Conservation (phyloP, 805 yeast species). For the Candida khao-thaluensis region DNA sequence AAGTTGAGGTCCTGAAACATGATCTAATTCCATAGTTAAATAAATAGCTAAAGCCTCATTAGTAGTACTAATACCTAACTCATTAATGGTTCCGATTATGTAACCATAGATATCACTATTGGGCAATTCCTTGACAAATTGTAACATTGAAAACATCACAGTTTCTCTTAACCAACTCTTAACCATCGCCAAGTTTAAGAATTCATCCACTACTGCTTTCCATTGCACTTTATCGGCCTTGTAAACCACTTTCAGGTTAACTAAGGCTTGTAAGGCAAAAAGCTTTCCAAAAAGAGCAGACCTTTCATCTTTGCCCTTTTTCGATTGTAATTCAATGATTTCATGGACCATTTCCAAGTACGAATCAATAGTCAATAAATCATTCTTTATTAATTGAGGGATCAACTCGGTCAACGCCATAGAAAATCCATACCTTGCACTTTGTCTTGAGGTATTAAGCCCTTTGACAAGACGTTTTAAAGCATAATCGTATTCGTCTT, state of each 20-base stretch:
- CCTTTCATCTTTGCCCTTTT: conserved; percentile 81
- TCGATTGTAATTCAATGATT: conserved; percentile 30
- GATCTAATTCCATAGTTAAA: conserved; percentile 25
- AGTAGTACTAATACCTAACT: conserved; percentile 57
- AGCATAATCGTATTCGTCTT: conserved; percentile 79
- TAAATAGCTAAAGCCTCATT: conserved; percentile 80
- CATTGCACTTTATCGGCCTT: conserved; percentile 17
- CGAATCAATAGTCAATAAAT: conserved; percentile 31
- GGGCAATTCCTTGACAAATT: conserved; percentile 30
- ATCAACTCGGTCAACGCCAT: conserved; percentile 77
- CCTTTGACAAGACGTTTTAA: conserved; percentile 77
- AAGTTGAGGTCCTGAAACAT: conserved; percentile 13
- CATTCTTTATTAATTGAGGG: conserved; percentile 29
- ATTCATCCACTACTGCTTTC: conserved; percentile 38
- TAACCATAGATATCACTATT: conserved; percentile 18
- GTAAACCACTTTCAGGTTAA: conserved; percentile 41
- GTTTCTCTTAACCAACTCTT: conserved; percentile 91
- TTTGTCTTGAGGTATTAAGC: conserved; percentile 73
- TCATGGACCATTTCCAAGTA: conserved; percentile 40
- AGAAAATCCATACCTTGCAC: conserved; percentile 86
- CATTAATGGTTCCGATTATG: conserved; percentile 40
- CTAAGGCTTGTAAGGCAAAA: conserved; percentile 77
- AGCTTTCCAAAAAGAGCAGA: conserved; percentile 77
- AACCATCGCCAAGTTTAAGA: conserved; percentile 56
- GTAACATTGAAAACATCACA: conserved; percentile 66